Evolutionary conservation across 768 basidiomycete genomes (phyloP).

Genomic region (Ramaria rubella): DNA sequence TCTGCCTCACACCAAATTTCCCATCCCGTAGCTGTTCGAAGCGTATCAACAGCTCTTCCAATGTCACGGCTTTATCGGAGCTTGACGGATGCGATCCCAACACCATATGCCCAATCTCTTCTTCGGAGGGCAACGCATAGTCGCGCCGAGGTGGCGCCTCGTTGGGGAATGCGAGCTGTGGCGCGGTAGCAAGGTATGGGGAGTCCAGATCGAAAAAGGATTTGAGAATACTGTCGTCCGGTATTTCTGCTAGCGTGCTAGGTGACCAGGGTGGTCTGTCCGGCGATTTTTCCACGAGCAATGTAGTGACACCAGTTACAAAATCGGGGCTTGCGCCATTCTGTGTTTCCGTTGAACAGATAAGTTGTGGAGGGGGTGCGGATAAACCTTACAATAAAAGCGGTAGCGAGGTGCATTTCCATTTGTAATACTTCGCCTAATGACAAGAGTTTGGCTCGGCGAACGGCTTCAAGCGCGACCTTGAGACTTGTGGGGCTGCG

Average conservation of each 20-base stretch:
- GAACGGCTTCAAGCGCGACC: conserved; percentile 77
- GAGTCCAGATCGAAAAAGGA: conserved; percentile 65
- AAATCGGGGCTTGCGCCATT: conserved; percentile 80
- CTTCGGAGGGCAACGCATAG: conserved; percentile 68
- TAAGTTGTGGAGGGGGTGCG: neutral
- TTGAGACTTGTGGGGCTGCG: conserved; percentile 91
- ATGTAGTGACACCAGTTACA: conserved; percentile 66
- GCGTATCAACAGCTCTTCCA: conserved; percentile 56
- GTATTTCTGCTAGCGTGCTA: conserved; percentile 50
- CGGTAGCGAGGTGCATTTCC: conserved; percentile 85
- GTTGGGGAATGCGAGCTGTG: conserved; percentile 38
- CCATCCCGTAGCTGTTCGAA: conserved; percentile 31
- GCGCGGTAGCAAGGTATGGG: conserved; percentile 38
- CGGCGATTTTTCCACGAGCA: conserved; percentile 46
- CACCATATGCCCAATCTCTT: conserved; percentile 61
- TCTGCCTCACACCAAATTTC: conserved; percentile 61
- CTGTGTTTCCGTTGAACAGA: conserved; percentile 41
- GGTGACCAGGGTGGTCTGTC: conserved; percentile 64
- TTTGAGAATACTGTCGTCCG: conserved; percentile 43
- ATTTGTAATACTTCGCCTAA: conserved; percentile 67
- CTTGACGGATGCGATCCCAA: conserved; percentile 55
- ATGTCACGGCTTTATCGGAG: conserved; percentile 52
- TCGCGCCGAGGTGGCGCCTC: conserved; percentile 19
- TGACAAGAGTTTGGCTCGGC: conserved; percentile 55
- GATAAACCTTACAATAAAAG: conserved; percentile 69